A percentile compares a stretch with the other conserved stretches of the same genome.
Conservation (phyloP, 202 grass and related monocot genomes). For the Schoenoplectus triqueter region DNA sequence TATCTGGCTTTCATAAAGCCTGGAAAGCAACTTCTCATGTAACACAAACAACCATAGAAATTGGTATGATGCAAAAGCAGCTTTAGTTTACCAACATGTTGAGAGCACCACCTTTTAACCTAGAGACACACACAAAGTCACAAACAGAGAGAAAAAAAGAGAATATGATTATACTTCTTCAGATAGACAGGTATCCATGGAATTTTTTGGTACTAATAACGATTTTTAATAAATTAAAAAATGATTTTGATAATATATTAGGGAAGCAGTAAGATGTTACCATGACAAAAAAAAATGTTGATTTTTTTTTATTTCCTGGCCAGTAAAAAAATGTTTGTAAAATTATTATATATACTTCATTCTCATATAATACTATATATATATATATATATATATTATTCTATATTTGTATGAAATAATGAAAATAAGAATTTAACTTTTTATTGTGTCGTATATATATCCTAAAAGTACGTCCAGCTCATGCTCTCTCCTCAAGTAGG, state of each 20-base stretch:
- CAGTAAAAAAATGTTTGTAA: neutral
- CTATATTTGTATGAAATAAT: neutral
- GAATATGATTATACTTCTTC: constrained; percentile 28
- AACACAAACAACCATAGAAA: constrained; percentile 27
- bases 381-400: neutral
- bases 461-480: constrained; percentile 1
- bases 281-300: neutral
- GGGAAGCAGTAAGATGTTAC: neutral
- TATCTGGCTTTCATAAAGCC: constrained; percentile 28
- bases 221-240: neutral
- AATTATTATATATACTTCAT: neutral
- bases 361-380: neutral
- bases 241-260: neutral
- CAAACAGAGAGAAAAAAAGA: constrained; percentile 28
- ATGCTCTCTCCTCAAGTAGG: neutral
- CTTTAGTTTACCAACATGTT: constrained; percentile 30
- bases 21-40: constrained; percentile 24
- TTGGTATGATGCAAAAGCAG: constrained; percentile 20
- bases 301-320: too few species aligned
- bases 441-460: constrained; percentile 9
- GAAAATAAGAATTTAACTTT: constrained; percentile 8
- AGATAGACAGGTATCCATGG: neutral
- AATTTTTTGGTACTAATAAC: neutral
- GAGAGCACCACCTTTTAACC: constrained; percentile 26
- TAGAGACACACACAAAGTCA: constrained; percentile 23